These are phyloP conservation scores for Russula foetens DNA, from an alignment of 768 basidiomycete genomes.

Conservation along the genomic window DNA sequence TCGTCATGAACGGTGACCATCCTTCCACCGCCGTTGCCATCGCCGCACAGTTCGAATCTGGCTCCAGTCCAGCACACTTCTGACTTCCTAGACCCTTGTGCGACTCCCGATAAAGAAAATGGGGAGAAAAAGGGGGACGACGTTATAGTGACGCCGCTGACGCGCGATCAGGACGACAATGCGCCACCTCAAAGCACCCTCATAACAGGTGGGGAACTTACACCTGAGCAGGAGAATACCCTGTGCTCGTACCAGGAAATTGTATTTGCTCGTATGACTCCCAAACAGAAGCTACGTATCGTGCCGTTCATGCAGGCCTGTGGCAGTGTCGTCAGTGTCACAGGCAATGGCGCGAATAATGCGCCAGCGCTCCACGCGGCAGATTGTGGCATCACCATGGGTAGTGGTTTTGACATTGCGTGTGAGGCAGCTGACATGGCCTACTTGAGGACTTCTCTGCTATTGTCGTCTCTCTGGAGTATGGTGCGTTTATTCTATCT, in stretches of 20 bases:
- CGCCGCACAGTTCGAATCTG: constrained; percentile 40
- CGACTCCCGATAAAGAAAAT: constrained; percentile 24
- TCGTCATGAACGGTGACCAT: constrained; percentile 57
- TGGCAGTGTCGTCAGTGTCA: constrained; percentile 50
- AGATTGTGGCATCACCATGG: too few species aligned
- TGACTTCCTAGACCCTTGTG: constrained; percentile 32
- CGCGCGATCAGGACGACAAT: too few species aligned
- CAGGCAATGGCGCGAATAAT: constrained; percentile 61
- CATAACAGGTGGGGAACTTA: constrained; percentile 32
- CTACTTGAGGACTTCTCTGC: too few species aligned
- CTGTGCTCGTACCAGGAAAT: too few species aligned
- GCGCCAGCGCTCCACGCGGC: constrained; percentile 50
- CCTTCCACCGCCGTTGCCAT: constrained; percentile 55
- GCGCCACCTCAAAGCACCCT: constrained; percentile 31
- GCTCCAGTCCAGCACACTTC: constrained; percentile 29
- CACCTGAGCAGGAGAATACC: constrained; percentile 17
- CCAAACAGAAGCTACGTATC: constrained; percentile 58
- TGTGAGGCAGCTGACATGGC: too few species aligned
- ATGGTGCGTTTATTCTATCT: too few species aligned
- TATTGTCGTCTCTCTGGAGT: too few species aligned
- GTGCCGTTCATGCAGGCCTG: constrained; percentile 48
- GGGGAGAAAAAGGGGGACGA: constrained; percentile 28
- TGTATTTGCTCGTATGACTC: too few species aligned
- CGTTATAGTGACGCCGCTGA: neutral
- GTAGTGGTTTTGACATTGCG: too few species aligned